Conservation (phyloP, 2,329 filamentous ascomycete genomes). For the Fusarium sp. region DNA sequence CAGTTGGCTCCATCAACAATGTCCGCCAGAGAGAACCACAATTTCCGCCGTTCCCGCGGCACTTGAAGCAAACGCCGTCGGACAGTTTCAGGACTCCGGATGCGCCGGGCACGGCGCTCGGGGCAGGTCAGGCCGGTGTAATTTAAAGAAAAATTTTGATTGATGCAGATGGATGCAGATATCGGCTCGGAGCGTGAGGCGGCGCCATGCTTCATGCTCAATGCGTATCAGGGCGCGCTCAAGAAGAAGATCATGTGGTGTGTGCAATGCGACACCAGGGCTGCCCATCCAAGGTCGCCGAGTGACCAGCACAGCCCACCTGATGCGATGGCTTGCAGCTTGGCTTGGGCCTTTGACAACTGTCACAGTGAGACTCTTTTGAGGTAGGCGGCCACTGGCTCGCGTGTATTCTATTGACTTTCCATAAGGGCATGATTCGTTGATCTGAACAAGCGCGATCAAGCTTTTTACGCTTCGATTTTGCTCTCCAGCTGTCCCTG, state of each 20-base stretch:
- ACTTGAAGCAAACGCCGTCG: neutral
- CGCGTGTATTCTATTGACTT: neutral
- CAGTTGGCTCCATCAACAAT: neutral
- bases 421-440: neutral
- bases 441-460: neutral
- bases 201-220: neutral
- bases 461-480: neutral
- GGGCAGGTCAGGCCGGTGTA: neutral
- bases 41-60: neutral
- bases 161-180: neutral
- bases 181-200: neutral
- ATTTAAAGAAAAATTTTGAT: neutral
- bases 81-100: neutral
- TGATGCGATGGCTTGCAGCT: neutral
- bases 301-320: slow-evolving; percentile 1
- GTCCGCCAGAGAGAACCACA: neutral
- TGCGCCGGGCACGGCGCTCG: neutral
- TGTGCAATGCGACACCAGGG: neutral
- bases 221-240: neutral
- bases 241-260: neutral
- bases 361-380: neutral
- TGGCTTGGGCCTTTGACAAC: neutral
- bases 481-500: neutral
- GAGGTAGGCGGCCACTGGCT: neutral
- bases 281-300: neutral